Base-by-base conservation (phyloP, 1,139 yeast genomes). In the Geotrichum aggregatum region DNA sequence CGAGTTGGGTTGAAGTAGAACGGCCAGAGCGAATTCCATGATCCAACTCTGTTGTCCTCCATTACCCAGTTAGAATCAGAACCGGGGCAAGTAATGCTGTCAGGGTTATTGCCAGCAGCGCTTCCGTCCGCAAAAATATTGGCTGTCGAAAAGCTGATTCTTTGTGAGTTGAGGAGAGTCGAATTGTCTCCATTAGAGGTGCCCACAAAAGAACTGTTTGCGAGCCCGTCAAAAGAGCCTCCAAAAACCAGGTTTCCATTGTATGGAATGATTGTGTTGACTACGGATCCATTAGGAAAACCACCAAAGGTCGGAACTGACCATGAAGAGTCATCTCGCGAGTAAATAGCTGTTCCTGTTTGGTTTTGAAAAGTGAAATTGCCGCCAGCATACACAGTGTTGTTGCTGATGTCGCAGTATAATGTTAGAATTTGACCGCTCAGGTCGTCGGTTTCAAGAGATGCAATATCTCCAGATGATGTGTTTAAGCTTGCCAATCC, bases 371-470 rank as follows among this genome's bases (percentile, higher is more conserved):
- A 83, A 14, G 75, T 67, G 61, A 92, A 80, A 56, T 79, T 74
- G 26, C 98, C 98, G 10, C 98, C 98, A 50, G 87, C 76, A 63
- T 87, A 89, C 0, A 89, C 75, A 24, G 78, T 59, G 16, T 76
- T 71, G 31, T 71, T 68, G 55, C 76, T 78, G 1, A 71, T 61
- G 61, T 78, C 76, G 63, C 76, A 73, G 61, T 73, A 76, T 1
- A 82, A 72, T 0, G 87, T 71, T 21, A 69, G 70, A 3, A 85
- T 79, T 0, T 73, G 62, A 1, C 95, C 94, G 38, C 70, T 60
- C 1, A 71, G 56, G 55, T 75, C 68, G 57, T 59, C 57, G 57
- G 59, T 57, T 39, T 71, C 75, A 19, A 85, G 68, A 2, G 73
- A 64, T 14, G 71, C 62, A 44, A 79, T 68, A 2, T 70, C 65